Percentiles rank a stretch among this genome's conserved stretches.
These are phyloP conservation scores for Pharus latifolius DNA, from an alignment of 176 grass and related monocot genomes.

Conservation along the genomic window DNA sequence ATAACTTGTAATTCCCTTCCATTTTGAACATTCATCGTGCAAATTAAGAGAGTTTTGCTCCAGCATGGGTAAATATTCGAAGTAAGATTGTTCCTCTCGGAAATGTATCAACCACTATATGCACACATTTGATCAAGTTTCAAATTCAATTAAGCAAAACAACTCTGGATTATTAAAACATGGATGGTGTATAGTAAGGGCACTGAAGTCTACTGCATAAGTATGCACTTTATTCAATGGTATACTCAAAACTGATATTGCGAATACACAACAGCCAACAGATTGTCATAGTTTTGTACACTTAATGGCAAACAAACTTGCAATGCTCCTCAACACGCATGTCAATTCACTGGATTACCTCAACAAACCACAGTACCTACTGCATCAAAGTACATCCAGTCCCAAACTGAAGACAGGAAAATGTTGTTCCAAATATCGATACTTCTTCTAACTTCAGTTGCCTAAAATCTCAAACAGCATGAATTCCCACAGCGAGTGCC, in stretches of 20 bases:
- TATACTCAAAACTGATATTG: neutral
- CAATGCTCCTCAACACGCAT: neutral
- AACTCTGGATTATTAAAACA: too few species aligned
- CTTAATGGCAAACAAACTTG: neutral
- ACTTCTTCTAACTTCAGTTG: neutral
- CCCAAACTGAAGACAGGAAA: neutral
- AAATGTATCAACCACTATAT: too few species aligned
- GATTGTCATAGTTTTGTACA: neutral
- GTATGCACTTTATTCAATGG: too few species aligned
- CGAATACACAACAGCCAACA: neutral
- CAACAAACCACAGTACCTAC: neutral
- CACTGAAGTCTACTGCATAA: too few species aligned
- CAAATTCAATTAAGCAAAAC: too few species aligned
- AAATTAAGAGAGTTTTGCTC: neutral
- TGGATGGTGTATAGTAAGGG: too few species aligned
- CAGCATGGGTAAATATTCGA: neutral
- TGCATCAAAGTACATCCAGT: neutral
- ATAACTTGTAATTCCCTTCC: neutral
- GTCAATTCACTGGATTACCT: neutral
- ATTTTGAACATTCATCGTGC: neutral
- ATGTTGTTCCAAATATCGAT: neutral
- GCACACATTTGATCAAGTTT: too few species aligned
- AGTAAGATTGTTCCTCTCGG: too few species aligned
- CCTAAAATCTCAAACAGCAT: too few species aligned
- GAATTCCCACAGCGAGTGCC: neutral